Evolutionary conservation across 305 asterid species (phyloP).

Genomic region (Solanum hybrid): DNA sequence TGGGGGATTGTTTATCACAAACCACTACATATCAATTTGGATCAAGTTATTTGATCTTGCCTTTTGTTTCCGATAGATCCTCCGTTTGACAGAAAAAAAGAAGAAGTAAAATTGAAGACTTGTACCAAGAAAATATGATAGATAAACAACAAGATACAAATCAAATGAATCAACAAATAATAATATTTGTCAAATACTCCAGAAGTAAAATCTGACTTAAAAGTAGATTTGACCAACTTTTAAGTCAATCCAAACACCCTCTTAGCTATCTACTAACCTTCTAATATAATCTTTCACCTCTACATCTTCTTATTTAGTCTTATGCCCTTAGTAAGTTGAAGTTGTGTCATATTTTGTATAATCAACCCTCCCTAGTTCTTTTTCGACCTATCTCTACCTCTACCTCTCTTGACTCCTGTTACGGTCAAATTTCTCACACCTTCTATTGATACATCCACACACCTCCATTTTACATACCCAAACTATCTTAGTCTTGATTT

Average conservation of each 20-base stretch:
- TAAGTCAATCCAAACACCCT: background rate
- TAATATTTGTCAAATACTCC: background rate
- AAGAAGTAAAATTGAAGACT: background rate
- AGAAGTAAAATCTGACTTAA: background rate
- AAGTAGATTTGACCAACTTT: background rate
- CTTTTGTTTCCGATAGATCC: background rate
- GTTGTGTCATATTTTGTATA: background rate
- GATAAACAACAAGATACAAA: background rate
- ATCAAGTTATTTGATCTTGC: background rate
- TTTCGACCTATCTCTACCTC: background rate
- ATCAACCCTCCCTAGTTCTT: background rate
- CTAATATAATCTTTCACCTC: background rate
- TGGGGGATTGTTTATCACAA: background rate
- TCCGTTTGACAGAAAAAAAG: background rate
- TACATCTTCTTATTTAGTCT: background rate
- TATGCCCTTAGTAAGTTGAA: background rate
- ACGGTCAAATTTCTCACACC: background rate
- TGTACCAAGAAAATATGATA: background rate
- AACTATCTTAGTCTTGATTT: background rate
- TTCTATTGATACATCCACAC: background rate
- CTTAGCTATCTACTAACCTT: background rate
- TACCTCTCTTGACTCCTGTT: background rate
- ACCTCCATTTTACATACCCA: background rate
- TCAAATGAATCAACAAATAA: background rate
- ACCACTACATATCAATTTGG: background rate